Evolutionary conservation across 257 asterid genomes (phyloP), one percentile per base, ranked within the genome.

Genomic region (Penstemon newberryi): DNA sequence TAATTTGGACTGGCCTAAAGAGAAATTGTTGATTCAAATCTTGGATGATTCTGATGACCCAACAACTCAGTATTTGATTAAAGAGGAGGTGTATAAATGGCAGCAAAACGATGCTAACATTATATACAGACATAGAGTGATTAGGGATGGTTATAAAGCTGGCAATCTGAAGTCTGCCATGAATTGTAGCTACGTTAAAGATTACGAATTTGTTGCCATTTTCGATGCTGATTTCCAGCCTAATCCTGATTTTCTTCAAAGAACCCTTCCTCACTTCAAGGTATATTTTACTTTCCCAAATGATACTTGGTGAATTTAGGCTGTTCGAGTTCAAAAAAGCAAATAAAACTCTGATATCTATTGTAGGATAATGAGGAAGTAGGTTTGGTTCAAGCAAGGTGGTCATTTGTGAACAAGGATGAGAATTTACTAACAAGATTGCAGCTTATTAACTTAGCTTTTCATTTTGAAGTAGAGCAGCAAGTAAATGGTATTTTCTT

Each of bases 171-270:
- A 90, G 71, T 88, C 96, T 38, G 97, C 97, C 66, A 93, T 93
- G 98, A 82, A 72, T 60, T 90, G 97, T 66, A 80, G 94, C 80
- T 93, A 90, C 59, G 97, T 93, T n/a, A 88, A 86, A 68, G 98
- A 93, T 58, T 93, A 93, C 13, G 97, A 90, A 65, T 93, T 90
- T 66, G 96, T 93, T 63, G 88, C 97, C 81, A 90, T 93, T 45
- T 93, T 93, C 33, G 97, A 93, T 49, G 98, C 97, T 0, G 98
- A 93, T 80, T 92, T 92, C 65, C 96, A 93, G 82, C 98, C 98
- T 7, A 78, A 78, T 60, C 86, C 95, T 0, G 95, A 93, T 78
- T 93, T 93, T 66, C 98, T 93, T 13, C 74, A 60, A 51, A 75
- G 78, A 66, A 93, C 97, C 5, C 77, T 93, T 66, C 97, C 97